Evolutionary conservation across 2,329 filamentous ascomycete genomes (phyloP).

Genomic region (Byssochlamys sp.): DNA sequence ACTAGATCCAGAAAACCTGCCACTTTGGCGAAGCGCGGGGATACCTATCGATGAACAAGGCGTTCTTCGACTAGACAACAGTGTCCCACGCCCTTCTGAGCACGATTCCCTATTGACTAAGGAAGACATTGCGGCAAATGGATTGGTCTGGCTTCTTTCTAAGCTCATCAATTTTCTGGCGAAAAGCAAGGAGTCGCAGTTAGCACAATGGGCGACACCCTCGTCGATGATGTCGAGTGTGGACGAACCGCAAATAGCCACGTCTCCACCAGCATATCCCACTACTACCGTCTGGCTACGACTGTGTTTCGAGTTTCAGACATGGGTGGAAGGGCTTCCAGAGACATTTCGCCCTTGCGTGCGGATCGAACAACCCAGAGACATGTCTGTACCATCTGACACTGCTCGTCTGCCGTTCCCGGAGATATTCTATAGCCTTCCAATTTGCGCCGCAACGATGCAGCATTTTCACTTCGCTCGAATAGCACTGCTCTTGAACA

Average conservation of each 20-base stretch:
- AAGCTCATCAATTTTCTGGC: constrained; percentile 57
- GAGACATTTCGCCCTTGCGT: constrained; percentile 50
- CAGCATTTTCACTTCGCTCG: constrained; percentile 57
- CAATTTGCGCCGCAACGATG: constrained; percentile 55
- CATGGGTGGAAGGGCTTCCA: constrained; percentile 49
- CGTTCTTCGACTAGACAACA: constrained; percentile 30
- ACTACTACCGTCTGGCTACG: constrained; percentile 44
- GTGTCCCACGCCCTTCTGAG: constrained; percentile 4
- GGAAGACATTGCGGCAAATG: constrained; percentile 54
- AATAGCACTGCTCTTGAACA: constrained; percentile 53
- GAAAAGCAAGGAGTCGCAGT: constrained; percentile 43
- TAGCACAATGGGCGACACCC: constrained; percentile 21
- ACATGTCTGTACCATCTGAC: constrained; percentile 22
- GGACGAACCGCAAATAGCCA: constrained; percentile 23
- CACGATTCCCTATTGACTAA: constrained; percentile 29
- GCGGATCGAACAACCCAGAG: constrained; percentile 32
- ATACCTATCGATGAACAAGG: constrained; percentile 45
- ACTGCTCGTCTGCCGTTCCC: constrained; percentile 33
- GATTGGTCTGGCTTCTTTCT: constrained; percentile 51
- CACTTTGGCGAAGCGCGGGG: constrained; percentile 53
- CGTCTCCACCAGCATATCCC: constrained; percentile 39
- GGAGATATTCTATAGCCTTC: constrained; percentile 52
- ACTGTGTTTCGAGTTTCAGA: constrained; percentile 45
- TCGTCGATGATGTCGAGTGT: constrained; percentile 7
- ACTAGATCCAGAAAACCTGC: constrained; percentile 48